A percentile compares a stretch with the other conserved stretches of the same genome.
phyloP scores from a whole-genome alignment of 2,329 filamentous ascomycete species.

The Aureobasidium sp. region DNA sequence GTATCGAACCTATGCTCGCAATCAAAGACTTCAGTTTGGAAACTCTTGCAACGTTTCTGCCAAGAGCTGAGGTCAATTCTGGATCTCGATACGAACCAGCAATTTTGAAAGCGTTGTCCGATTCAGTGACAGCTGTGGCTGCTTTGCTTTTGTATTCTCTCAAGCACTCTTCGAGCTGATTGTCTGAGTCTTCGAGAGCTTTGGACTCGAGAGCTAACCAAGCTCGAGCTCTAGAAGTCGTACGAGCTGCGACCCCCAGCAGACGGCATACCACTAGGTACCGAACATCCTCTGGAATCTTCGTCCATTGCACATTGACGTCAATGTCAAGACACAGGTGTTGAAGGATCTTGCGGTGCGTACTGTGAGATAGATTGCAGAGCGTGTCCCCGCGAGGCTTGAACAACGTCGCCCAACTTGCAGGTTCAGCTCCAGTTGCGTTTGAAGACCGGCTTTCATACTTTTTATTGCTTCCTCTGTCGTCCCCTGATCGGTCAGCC shows the following conservation, averaged over 20 bases:
- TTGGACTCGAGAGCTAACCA: constrained; percentile 16
- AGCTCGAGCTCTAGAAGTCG: background rate
- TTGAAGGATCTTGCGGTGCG: constrained; percentile 15
- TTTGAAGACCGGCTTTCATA: background rate
- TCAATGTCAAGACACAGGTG: constrained; percentile 17
- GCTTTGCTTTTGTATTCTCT: background rate
- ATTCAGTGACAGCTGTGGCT: background rate
- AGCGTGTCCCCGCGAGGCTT: background rate
- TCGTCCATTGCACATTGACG: constrained; percentile 15
- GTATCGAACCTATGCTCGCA: background rate
- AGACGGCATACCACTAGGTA: constrained; percentile 17
- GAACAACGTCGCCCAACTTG: background rate
- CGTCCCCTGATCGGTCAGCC: background rate
- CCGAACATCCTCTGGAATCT: constrained; percentile 17
- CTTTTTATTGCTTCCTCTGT: no score
- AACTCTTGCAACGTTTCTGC: background rate
- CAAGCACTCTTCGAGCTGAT: background rate
- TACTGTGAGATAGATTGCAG: constrained; percentile 15
- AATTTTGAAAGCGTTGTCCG: background rate
- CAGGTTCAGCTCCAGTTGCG: no score
- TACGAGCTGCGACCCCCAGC: constrained; percentile 5
- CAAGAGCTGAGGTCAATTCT: constrained; percentile 2
- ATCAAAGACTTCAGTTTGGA: background rate
- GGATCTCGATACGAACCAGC: background rate
- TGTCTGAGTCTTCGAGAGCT: constrained; percentile 4